phyloP scores from a whole-genome alignment of 1,284 basidiomycete species.

The Trichosporon sp. region DNA sequence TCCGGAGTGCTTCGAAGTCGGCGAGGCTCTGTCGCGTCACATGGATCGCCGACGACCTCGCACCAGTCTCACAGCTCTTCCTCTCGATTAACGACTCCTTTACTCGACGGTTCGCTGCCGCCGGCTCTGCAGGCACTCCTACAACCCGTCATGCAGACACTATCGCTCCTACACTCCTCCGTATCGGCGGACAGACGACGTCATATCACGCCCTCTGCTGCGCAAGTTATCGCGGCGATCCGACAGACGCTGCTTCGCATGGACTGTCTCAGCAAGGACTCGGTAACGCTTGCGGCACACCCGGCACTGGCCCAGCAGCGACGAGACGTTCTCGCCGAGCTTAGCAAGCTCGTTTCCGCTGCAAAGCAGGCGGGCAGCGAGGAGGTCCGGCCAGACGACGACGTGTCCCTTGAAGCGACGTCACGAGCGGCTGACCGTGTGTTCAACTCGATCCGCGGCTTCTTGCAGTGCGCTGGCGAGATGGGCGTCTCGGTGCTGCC shows the following conservation, averaged over 20 bases:
- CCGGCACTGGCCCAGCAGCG: slow-evolving; percentile 74
- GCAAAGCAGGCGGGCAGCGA: slow-evolving; percentile 65
- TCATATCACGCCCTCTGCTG: slow-evolving; percentile 60
- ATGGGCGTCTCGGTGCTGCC: slow-evolving; percentile 66
- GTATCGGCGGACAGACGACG: slow-evolving; percentile 68
- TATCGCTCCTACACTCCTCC: slow-evolving; percentile 81
- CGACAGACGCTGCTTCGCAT: slow-evolving; percentile 83
- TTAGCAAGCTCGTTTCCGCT: slow-evolving; percentile 81
- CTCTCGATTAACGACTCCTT: slow-evolving; percentile 1
- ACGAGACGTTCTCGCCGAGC: slow-evolving; percentile 76
- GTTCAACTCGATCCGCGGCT: slow-evolving; percentile 56
- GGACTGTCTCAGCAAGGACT: slow-evolving; percentile 82
- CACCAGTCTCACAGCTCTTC: slow-evolving; percentile 15
- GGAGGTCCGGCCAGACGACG: slow-evolving; percentile 41
- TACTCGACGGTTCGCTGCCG: slow-evolving; percentile 26
- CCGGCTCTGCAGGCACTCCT: slow-evolving; percentile 50
- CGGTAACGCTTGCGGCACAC: slow-evolving; percentile 68
- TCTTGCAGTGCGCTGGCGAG: slow-evolving; percentile 69
- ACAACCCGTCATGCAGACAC: slow-evolving; percentile 70
- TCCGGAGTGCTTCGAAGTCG: neutral
- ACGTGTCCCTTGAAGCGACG: slow-evolving; percentile 53
- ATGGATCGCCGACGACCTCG: slow-evolving; percentile 20
- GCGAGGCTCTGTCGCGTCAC: slow-evolving; percentile 21
- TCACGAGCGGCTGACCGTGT: slow-evolving; percentile 57
- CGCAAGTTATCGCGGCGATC: slow-evolving; percentile 89